phyloP scores from a whole-genome alignment of 768 basidiomycete genomes.

The Tulasnella sp. region DNA sequence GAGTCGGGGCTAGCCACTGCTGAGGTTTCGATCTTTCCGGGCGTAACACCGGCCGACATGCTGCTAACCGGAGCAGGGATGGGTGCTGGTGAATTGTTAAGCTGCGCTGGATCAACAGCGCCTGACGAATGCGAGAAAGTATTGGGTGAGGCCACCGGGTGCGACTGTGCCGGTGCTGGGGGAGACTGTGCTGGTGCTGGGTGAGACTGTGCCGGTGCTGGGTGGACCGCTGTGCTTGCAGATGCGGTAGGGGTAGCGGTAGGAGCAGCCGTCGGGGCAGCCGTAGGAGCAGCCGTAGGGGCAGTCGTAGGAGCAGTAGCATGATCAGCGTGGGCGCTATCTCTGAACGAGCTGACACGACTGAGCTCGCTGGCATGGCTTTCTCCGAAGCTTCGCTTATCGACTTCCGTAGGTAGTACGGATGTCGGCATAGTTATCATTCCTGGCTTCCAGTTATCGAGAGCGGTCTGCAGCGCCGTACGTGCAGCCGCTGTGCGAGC shows the following conservation, averaged over 20 bases:
- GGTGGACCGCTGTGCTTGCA: not conserved
- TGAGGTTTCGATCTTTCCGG: not conserved
- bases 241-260: conserved; percentile 20
- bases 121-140: not conserved
- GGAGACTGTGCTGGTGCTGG: no score
- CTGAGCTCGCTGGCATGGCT: conserved; percentile 49
- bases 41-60: not conserved
- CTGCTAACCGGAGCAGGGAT: conserved; percentile 28
- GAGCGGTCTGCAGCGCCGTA: conserved; percentile 68
- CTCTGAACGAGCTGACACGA: conserved; percentile 36
- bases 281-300: conserved; percentile 8
- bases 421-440: conserved; percentile 47
- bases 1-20: not conserved
- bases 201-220: not conserved
- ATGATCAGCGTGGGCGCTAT: conserved; percentile 34
- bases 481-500: conserved; percentile 64
- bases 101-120: conserved; percentile 32
- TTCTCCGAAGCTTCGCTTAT: conserved; percentile 79
- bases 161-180: not conserved
- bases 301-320: not conserved
- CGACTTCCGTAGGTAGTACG: conserved; percentile 32
- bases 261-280: conserved; percentile 15
- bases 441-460: conserved; percentile 74
- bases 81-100: conserved; percentile 34
- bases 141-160: not conserved